Evolutionary conservation across 2,329 filamentous ascomycete genomes (phyloP).

Genomic region (Cryphonectria nitschkei): DNA sequence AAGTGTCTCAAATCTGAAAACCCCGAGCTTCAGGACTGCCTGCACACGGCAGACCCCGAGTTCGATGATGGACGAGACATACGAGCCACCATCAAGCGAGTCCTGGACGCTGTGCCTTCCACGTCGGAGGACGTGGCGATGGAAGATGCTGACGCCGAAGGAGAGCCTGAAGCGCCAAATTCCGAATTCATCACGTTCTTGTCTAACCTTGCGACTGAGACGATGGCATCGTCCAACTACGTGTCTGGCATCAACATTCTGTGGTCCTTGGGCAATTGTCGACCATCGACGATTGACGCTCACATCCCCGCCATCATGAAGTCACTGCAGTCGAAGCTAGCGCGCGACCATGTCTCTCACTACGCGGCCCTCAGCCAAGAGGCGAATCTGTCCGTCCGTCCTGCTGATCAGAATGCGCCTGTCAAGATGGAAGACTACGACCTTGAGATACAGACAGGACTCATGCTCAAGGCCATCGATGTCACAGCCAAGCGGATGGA

Average conservation of each 20-base stretch:
- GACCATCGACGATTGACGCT: constrained; percentile 84
- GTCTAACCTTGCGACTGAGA: constrained; percentile 84
- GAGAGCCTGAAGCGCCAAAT: constrained; percentile 76
- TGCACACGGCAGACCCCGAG: constrained; percentile 74
- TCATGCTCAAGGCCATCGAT: constrained; percentile 95
- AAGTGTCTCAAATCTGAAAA: constrained; percentile 88
- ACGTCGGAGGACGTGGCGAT: constrained; percentile 67
- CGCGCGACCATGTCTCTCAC: constrained; percentile 87
- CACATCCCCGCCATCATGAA: constrained; percentile 92
- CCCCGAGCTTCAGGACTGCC: constrained; percentile 88
- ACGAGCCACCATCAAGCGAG: constrained; percentile 75
- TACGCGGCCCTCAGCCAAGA: constrained; percentile 62
- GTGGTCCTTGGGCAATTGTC: constrained; percentile 86
- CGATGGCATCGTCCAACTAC: constrained; percentile 78
- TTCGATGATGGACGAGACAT: constrained; percentile 72
- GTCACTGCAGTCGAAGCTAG: constrained; percentile 86
- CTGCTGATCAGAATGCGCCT: constrained; percentile 59
- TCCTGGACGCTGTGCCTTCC: constrained; percentile 82
- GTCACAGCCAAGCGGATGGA: constrained; percentile 92
- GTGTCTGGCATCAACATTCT: constrained; percentile 89
- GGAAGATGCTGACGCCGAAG: constrained; percentile 80
- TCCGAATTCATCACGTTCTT: constrained; percentile 87
- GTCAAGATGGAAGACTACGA: constrained; percentile 74
- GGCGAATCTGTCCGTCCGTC: constrained; percentile 46
- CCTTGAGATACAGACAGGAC: constrained; percentile 81